Conservation (phyloP, 2,329 filamentous ascomycete genomes). For the Myriosclerotinia scirpicola region DNA sequence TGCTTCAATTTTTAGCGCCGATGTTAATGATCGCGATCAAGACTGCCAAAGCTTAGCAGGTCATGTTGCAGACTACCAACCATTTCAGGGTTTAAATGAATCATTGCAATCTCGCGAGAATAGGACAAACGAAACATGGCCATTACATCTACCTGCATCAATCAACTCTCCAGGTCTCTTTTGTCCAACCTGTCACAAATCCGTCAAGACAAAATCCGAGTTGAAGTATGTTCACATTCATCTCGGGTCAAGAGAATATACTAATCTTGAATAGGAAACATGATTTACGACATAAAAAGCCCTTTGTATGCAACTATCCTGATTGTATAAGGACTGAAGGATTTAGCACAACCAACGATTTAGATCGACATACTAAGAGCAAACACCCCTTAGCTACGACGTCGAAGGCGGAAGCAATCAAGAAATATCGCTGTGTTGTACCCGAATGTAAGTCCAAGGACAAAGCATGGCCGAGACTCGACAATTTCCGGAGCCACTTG, state of each 20-base stretch:
- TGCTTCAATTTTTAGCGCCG: slow-evolving; percentile 39
- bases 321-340: slow-evolving; percentile 62
- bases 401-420: slow-evolving; percentile 46
- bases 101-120: slow-evolving; percentile 29
- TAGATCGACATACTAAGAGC: slow-evolving; percentile 73
- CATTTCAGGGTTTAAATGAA: slow-evolving; percentile 31
- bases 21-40: slow-evolving; percentile 37
- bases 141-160: slow-evolving; percentile 23
- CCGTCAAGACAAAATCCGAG: slow-evolving; percentile 54
- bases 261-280: slow-evolving; percentile 63
- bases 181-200: slow-evolving; percentile 46
- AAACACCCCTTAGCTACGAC: slow-evolving; percentile 58
- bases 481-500: slow-evolving; percentile 86
- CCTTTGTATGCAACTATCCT: slow-evolving; percentile 58
- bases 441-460: slow-evolving; percentile 55
- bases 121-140: slow-evolving; percentile 30
- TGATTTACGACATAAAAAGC: slow-evolving; percentile 65
- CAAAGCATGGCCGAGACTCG: slow-evolving; percentile 77
- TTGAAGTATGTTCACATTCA: slow-evolving; percentile 49
- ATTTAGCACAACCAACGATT: slow-evolving; percentile 79
- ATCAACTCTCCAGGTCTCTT: slow-evolving; percentile 29
- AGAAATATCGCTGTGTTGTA: slow-evolving; percentile 60
- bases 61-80: slow-evolving; percentile 33
- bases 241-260: slow-evolving; percentile 27
- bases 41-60: slow-evolving; percentile 37